Conservation (phyloP, 306 rosid species). For the Cicer yamashitae region DNA sequence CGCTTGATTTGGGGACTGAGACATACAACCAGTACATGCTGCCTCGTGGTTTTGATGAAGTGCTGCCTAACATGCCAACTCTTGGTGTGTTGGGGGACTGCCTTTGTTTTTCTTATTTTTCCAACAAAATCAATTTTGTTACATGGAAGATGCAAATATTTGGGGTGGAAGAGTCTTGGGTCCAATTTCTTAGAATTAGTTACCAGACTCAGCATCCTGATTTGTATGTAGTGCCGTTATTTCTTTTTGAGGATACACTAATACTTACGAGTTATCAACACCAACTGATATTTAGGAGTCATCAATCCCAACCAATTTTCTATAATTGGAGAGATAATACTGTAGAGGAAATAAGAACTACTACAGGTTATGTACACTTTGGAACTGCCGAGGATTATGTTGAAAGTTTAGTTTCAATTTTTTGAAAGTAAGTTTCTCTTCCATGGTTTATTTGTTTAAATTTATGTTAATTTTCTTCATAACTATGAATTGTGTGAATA, state of each 20-base stretch:
- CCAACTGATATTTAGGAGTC: neutral
- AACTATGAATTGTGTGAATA: neutral
- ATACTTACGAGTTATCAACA: neutral
- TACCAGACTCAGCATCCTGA: neutral
- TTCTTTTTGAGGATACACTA: neutral
- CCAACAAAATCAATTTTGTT: neutral
- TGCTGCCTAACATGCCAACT: neutral
- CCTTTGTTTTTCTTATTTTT: neutral
- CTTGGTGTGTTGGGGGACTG: neutral
- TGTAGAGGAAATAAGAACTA: neutral
- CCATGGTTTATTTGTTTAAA: neutral
- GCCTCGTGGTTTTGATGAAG: neutral
- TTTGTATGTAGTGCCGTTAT: too few relatives aligned
- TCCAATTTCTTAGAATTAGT: neutral
- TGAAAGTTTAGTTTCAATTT: neutral
- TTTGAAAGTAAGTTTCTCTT: neutral
- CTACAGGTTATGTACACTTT: neutral
- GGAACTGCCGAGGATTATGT: neutral
- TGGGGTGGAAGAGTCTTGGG: constrained; percentile 9
- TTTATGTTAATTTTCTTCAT: neutral
- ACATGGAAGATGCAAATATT: neutral
- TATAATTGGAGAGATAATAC: neutral
- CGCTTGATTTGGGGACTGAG: neutral
- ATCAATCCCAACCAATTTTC: neutral
- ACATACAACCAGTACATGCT: neutral